Evolutionary conservation across 306 rosid species (phyloP).

Genomic region (Vigna hirtella): DNA sequence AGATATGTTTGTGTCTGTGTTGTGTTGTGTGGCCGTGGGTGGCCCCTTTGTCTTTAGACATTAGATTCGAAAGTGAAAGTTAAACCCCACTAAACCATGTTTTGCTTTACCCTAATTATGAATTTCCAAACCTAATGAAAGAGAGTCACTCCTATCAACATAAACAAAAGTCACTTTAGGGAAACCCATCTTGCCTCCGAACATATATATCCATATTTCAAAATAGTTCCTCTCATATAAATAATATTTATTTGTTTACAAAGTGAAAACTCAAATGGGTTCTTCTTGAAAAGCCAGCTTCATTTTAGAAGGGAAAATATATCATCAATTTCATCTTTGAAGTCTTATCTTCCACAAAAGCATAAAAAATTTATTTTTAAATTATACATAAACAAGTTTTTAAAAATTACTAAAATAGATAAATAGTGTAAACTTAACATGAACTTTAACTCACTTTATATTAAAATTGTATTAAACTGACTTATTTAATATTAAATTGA

Average conservation of each 20-base stretch:
- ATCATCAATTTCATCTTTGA: background rate
- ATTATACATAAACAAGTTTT: too few relatives aligned
- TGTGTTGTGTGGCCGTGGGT: conserved; percentile 49
- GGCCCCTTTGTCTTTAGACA: conserved; percentile 56
- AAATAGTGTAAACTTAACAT: too few relatives aligned
- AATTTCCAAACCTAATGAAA: conserved; percentile 16
- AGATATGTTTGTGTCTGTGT: conserved; percentile 47
- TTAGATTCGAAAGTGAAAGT: conserved; percentile 67
- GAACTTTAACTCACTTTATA: too few relatives aligned
- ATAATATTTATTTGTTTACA: background rate
- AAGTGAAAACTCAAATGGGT: conserved; percentile 23
- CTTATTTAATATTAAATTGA: too few relatives aligned
- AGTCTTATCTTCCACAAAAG: too few relatives aligned
- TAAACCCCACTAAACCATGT: conserved; percentile 62
- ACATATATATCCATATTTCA: background rate
- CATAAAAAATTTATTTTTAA: too few relatives aligned
- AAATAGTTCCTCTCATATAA: background rate
- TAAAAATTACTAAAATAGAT: too few relatives aligned
- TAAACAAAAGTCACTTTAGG: conserved; percentile 27
- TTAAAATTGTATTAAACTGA: too few relatives aligned
- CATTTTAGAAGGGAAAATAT: background rate
- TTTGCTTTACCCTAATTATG: conserved; percentile 44
- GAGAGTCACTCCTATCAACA: conserved; percentile 12
- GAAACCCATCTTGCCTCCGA: conserved; percentile 2
- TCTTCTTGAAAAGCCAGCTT: background rate